A percentile compares a stretch with the other conserved stretches of the same genome.
phyloP scores from a whole-genome alignment of 2,329 filamentous ascomycete species.

The Endocalyx cinctus region DNA sequence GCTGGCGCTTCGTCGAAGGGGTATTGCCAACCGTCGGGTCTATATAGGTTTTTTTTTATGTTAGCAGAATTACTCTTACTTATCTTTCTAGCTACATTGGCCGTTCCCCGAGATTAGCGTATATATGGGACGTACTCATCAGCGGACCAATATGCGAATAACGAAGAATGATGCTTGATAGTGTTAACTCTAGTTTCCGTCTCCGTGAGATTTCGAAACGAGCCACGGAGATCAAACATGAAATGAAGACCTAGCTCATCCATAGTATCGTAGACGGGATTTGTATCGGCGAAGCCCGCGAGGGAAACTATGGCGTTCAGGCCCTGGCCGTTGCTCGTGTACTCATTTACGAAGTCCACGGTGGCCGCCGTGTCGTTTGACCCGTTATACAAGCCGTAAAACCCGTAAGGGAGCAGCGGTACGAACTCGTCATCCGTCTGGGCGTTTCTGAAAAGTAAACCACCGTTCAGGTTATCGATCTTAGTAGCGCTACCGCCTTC shows the following conservation, averaged over 20 bases:
- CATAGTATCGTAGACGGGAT: conserved; percentile 35
- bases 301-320: conserved; percentile 43
- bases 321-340: conserved; percentile 31
- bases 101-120: neutral
- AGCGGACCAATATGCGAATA: conserved; percentile 42
- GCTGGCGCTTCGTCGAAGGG: conserved; percentile 42
- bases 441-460: conserved; percentile 34
- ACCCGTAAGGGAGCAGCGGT: conserved; percentile 41
- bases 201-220: conserved; percentile 39
- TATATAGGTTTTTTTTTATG: conserved; percentile 15
- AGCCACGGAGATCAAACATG: conserved; percentile 41
- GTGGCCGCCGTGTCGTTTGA: conserved; percentile 18
- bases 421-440: conserved; percentile 30
- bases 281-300: conserved; percentile 32
- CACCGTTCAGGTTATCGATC: conserved; percentile 41
- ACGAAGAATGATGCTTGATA: conserved; percentile 33
- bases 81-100: too few relatives aligned
- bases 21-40: conserved; percentile 52
- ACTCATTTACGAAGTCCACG: conserved; percentile 33
- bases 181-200: conserved; percentile 34
- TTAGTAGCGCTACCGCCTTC: conserved; percentile 37
- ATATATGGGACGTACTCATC: conserved; percentile 33
- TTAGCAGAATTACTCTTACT: too few relatives aligned
- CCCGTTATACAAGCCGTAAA: conserved; percentile 38
- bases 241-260: conserved; percentile 33